These are phyloP conservation scores for Nakaseomyces nivariensis DNA, from an alignment of 1,139 yeast species.

Conservation along the genomic window DNA sequence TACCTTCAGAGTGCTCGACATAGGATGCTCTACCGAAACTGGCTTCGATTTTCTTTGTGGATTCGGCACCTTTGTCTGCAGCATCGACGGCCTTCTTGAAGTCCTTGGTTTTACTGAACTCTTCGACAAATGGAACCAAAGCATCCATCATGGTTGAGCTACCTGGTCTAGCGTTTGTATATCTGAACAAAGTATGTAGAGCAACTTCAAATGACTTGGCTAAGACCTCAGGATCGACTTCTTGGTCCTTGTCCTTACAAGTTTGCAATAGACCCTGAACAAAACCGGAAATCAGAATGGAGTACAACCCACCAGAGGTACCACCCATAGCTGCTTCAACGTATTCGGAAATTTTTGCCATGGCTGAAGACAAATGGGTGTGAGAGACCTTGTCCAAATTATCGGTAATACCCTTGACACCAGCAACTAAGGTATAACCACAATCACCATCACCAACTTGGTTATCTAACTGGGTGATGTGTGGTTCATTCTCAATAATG, in stretches of 20 bases:
- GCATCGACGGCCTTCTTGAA: conserved; percentile 52
- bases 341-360: conserved; percentile 56
- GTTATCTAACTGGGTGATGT: conserved; percentile 76
- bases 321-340: conserved; percentile 94
- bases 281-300: conserved; percentile 67
- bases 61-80: conserved; percentile 66
- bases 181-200: conserved; percentile 54
- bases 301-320: conserved; percentile 87
- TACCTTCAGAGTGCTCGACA: conserved; percentile 50
- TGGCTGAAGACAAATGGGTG: conserved; percentile 44
- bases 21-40: conserved; percentile 91
- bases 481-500: conserved; percentile 55
- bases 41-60: conserved; percentile 66
- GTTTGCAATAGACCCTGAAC: conserved; percentile 39
- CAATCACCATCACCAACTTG: conserved; percentile 96
- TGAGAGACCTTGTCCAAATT: conserved; percentile 41
- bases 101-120: conserved; percentile 41
- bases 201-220: conserved; percentile 43
- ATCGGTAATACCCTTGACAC: conserved; percentile 61
- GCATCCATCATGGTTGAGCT: conserved; percentile 87
- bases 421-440: conserved; percentile 80
- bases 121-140: conserved; percentile 72
- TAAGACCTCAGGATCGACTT: conserved; percentile 26
- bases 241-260: conserved; percentile 29
- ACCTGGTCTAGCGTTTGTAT: conserved; percentile 84